Base-by-base conservation (phyloP, 768 basidiomycete genomes). In the Crassisporium funariophilum region DNA sequence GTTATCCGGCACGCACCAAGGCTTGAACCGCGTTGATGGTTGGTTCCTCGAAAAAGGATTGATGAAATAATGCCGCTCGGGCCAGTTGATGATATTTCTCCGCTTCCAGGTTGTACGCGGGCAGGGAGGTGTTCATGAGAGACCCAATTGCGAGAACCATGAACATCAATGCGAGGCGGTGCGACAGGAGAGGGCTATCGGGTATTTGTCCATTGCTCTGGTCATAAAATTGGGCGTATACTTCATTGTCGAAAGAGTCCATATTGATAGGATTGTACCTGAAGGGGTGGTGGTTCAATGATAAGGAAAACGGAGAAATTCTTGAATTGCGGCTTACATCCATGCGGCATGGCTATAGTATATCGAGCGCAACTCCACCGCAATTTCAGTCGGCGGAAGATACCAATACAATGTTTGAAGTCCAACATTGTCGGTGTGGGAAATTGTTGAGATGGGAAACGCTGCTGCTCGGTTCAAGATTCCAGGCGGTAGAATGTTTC, bases 1-100 rank as follows among this genome's bases (percentile, higher is more conserved):
- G 24, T 42, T 17, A 35, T n/a, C n/a, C n/a, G n/a, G n/a, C n/a
- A 70, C 81, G 54, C 64, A 82, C 84, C 67, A 86, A 61, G 23
- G 84, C 74, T 59, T 86, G 84, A 23, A 86, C 81, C 24, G 84
- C 81, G 52, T 74, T 78, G 41, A 86, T 71, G 0, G 84, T 86
- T 13, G 84, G 84, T 27, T 82, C 78, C 53, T 86, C 83, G 52
- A 86, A 81, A 37, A 86, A 75, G 1, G 81, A 78, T 49, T 74
- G 72, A 41, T 82, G 76, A 65, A 85, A 86, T 15, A 86, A 69
- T 1, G 84, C 73, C 2, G 84, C 83, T 47, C 81, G 76, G 3
- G 83, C 82, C 13, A 86, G 65, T 46, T 84, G 83, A 53, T 86
- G 77, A 52, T 82, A 86, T 58, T 84, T 84, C 60, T 86, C 83